Conservation (phyloP, 2,329 filamentous ascomycete species). For the Phyllosticta citrichinensis region DNA sequence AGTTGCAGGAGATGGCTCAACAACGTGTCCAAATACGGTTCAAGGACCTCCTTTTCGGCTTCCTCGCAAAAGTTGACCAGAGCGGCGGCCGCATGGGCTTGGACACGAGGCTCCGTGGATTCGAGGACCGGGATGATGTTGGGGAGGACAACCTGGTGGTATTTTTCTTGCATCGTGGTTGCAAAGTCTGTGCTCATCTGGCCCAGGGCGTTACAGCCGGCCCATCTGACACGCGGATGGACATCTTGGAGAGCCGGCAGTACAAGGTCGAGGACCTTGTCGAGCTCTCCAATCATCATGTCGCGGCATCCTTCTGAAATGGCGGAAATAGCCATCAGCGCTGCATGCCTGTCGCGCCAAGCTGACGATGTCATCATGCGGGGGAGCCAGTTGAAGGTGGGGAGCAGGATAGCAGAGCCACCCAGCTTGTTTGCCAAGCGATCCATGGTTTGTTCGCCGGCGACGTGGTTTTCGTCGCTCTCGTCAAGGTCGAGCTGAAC, state of each 20-base stretch:
- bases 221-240: conserved; percentile 91
- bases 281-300: conserved; percentile 87
- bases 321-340: conserved; percentile 96
- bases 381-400: conserved; percentile 93
- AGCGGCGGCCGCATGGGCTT: conserved; percentile 94
- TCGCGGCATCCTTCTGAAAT: conserved; percentile 97
- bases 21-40: conserved; percentile 86
- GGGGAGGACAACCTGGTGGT: conserved; percentile 76
- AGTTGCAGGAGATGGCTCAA: conserved; percentile 78
- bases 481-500: conserved; percentile 79
- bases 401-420: conserved; percentile 81
- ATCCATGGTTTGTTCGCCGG: conserved; percentile 97
- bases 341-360: conserved; percentile 92
- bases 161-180: conserved; percentile 93
- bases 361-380: conserved; percentile 93
- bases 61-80: conserved; percentile 99
- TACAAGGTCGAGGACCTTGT: conserved; percentile 90
- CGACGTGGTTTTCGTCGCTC: conserved; percentile 93
- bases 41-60: conserved; percentile 81
- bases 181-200: conserved; percentile 99
- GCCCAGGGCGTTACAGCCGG: conserved; percentile 94
- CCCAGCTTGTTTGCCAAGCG: conserved; percentile 93
- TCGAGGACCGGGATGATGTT: conserved; percentile 88
- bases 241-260: conserved; percentile 81
- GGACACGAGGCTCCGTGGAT: conserved; percentile 80